phyloP scores from a whole-genome alignment of 2,329 filamentous ascomycete species.

The Ophiostoma pallidulum region DNA sequence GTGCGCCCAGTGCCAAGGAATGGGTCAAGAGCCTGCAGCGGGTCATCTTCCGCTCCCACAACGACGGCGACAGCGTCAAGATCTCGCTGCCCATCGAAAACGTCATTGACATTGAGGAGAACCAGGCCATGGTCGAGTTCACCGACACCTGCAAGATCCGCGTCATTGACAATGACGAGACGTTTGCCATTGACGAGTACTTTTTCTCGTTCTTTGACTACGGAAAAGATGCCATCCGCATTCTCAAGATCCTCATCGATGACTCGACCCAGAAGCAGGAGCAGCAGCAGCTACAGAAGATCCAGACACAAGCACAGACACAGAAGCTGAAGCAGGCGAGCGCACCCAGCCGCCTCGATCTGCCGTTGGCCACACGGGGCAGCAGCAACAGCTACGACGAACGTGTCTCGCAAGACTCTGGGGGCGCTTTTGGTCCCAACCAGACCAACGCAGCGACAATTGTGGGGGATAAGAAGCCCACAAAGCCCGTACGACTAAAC shows the following conservation, averaged over 20 bases:
- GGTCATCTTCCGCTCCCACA: constrained; percentile 90
- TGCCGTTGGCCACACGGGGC: not conserved
- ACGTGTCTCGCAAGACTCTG: constrained; percentile 12
- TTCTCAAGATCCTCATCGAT: constrained; percentile 64
- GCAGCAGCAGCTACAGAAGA: constrained; percentile 8
- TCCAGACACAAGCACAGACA: too few species aligned
- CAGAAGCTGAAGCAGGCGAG: too few species aligned
- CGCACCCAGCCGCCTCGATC: not conserved
- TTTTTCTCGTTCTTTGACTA: constrained; percentile 93
- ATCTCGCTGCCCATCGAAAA: constrained; percentile 84
- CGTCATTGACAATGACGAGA: constrained; percentile 88
- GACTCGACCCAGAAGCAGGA: constrained; percentile 43
- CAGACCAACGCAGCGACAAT: too few species aligned
- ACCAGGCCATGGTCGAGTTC: constrained; percentile 71
- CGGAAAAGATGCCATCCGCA: constrained; percentile 71
- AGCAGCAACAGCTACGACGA: constrained; percentile 8
- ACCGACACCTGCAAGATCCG: constrained; percentile 90
- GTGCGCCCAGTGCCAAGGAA: constrained; percentile 77
- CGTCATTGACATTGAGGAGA: constrained; percentile 86
- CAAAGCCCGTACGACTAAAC: constrained; percentile 32
- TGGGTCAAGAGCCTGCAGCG: constrained; percentile 93
- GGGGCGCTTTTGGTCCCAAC: constrained; percentile 1
- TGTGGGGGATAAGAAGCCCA: not conserved
- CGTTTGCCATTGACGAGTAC: constrained; percentile 94
- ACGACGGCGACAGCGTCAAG: constrained; percentile 94